A percentile compares a stretch with the other conserved stretches of the same genome.
Conservation (phyloP, 768 basidiomycete genomes). For the Lentinula sp. region DNA sequence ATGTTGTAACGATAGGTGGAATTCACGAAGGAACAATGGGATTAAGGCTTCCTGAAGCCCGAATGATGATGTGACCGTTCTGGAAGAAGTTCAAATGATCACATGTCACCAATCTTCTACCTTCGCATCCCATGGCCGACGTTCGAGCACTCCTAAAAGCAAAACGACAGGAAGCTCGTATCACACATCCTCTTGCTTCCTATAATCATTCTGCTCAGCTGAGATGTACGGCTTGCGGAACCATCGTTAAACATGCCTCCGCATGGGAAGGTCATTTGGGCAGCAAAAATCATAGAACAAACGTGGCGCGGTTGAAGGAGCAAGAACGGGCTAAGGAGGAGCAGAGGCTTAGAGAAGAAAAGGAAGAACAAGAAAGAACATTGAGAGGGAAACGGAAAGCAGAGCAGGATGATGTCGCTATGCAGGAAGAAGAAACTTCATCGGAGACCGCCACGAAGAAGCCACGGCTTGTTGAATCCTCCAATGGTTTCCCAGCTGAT, state of each 20-base stretch:
- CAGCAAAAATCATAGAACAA: constrained; percentile 71
- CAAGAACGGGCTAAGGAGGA: constrained; percentile 40
- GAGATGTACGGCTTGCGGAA: constrained; percentile 60
- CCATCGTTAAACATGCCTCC: constrained; percentile 63
- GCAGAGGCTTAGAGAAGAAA: constrained; percentile 23
- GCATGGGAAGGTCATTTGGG: constrained; percentile 88
- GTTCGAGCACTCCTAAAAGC: constrained; percentile 76
- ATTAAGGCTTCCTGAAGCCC: too few species aligned
- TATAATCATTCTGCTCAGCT: constrained; percentile 65
- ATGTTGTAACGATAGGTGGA: too few species aligned
- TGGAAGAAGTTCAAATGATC: background rate
- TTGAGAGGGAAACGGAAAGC: constrained; percentile 29
- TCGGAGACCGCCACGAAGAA: constrained; percentile 24
- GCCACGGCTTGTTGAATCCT: constrained; percentile 18
- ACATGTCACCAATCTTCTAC: background rate
- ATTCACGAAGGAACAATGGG: too few species aligned
- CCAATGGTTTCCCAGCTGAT: constrained; percentile 47
- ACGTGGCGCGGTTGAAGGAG: constrained; percentile 52
- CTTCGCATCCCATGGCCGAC: constrained; percentile 51
- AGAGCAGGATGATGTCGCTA: constrained; percentile 11
- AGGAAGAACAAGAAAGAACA: constrained; percentile 24
- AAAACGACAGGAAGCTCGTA: constrained; percentile 70
- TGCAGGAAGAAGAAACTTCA: constrained; percentile 16
- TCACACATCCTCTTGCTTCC: constrained; percentile 67
- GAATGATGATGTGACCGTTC: too few species aligned